Percentiles rank a stretch among this genome's conserved stretches.
Evolutionary conservation across 768 basidiomycete genomes (phyloP).

Genomic region (Leccinum disarticulatum): DNA sequence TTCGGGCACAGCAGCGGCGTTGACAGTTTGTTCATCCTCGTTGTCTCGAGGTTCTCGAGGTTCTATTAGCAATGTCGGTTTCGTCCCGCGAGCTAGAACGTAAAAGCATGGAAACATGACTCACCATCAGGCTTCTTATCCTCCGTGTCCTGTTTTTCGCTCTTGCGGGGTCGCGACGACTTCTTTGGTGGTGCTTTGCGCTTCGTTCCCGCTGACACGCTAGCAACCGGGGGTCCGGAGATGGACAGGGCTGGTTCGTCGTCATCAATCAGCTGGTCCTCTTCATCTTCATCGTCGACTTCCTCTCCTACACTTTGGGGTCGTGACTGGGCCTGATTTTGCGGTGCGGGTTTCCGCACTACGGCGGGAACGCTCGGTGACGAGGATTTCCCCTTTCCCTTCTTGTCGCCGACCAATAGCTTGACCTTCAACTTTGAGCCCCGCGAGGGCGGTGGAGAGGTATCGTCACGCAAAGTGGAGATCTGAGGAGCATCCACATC

Average conservation of each 20-base stretch:
- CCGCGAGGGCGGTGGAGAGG: constrained; percentile 59
- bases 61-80: constrained; percentile 23
- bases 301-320: constrained; percentile 47
- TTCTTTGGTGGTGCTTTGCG: constrained; percentile 50
- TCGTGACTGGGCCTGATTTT: constrained; percentile 20
- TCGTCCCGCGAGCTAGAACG: constrained; percentile 8
- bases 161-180: constrained; percentile 53
- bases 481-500: constrained; percentile 87
- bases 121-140: constrained; percentile 48
- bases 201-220: constrained; percentile 42
- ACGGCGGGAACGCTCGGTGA: constrained; percentile 27
- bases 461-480: constrained; percentile 73
- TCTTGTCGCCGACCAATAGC: constrained; percentile 47
- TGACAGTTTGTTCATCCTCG: constrained; percentile 21
- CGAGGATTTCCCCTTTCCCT: constrained; percentile 36
- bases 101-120: constrained; percentile 32
- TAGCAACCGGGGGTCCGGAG: constrained; percentile 25
- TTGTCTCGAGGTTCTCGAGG: constrained; percentile 30
- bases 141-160: constrained; percentile 45
- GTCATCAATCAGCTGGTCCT: constrained; percentile 81
- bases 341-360: constrained; percentile 24
- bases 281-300: constrained; percentile 64
- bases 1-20: constrained; percentile 25
- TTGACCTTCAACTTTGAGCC: constrained; percentile 49
- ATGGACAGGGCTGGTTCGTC: constrained; percentile 37